Evolutionary conservation across 2,329 filamentous ascomycete species (phyloP).

Genomic region (Penicillium palitans): DNA sequence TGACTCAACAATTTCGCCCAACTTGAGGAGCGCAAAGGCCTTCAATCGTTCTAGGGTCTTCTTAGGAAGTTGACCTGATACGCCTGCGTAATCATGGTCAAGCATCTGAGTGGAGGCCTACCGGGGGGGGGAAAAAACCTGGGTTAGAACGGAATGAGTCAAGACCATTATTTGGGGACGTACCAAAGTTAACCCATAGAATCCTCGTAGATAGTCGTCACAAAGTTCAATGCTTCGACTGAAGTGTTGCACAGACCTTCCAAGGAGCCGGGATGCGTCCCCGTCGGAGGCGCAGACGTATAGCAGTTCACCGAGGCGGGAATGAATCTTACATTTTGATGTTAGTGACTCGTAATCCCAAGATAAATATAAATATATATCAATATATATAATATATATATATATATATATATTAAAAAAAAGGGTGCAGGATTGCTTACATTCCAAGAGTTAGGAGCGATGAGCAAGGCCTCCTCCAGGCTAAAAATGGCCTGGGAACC

Average conservation of each 20-base stretch:
- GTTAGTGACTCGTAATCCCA: conserved; percentile 5
- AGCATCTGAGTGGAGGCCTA: conserved; percentile 34
- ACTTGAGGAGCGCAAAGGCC: conserved; percentile 37
- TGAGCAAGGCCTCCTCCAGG: conserved; percentile 83
- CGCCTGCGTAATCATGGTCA: conserved; percentile 17
- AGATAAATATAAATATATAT: not conserved
- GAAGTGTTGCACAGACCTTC: conserved; percentile 79
- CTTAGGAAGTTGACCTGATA: conserved; percentile 17
- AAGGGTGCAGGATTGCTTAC: conserved; percentile 51
- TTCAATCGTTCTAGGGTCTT: conserved; percentile 37
- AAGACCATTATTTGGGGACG: conserved; percentile 26
- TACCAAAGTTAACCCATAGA: conserved; percentile 85
- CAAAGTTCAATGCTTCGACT: conserved; percentile 90
- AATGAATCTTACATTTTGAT: conserved; percentile 65
- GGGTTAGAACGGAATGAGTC: not conserved
- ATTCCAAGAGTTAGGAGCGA: conserved; percentile 93
- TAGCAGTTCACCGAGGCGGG: conserved; percentile 77
- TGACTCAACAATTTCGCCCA: conserved; percentile 40
- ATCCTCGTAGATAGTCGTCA: conserved; percentile 86
- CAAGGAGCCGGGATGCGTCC: conserved; percentile 54
- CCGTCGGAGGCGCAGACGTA: conserved; percentile 61
- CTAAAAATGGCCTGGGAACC: conserved; percentile 83
- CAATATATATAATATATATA: too few relatives aligned
- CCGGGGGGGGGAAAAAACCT: not conserved
- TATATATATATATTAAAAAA: not conserved